Base-by-base conservation (phyloP, 495 filamentous ascomycete species). In the Aspergillus panamensis region DNA sequence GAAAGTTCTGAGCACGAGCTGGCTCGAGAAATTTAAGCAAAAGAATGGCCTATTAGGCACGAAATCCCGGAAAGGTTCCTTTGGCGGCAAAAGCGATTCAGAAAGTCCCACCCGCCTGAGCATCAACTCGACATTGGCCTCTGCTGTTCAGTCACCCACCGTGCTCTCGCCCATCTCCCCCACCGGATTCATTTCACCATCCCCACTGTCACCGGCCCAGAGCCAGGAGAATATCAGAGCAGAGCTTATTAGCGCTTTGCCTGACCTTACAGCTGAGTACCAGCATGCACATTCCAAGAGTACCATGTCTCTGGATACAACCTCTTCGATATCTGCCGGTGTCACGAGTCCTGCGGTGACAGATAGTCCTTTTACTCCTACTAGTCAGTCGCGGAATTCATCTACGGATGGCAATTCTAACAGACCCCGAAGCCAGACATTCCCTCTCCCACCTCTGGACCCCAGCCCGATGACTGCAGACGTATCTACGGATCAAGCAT, bases 21-120 rank as follows among this genome's bases (percentile, higher is more conserved):
- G 92, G 92, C 80, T 99, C 51, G 93, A 96, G 69, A 96, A 95
- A 68, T 97, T 99, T 79, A 96, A 97, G 77, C 84, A 88, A 59
- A 97, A 93, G 71, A 90, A 97, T 71, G 86, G 87, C 54, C 80
- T 95, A 25, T 77, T 83, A 40, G 81, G 82, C 20, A 80, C 85
- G 0, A 82, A 80, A 61, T 83, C 87, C 47, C 82, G 85, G 35
- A 88, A 90, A 67, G 82, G 83, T n/a, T 92, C 90, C 8, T 60
- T 66, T 42, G 84, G 84, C 66, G 80, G 81, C 35, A 84, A 84
- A 65, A 85, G 82, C 42, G 78, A 76, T 31, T 75, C 78, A 12
- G 69, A 65, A 51, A 76, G 71, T 21, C 75, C 72, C 33, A 74
- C 60, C 21, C 63, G 68, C 19, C 67, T 77, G 58, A 76, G 74